phyloP scores from a whole-genome alignment of 805 yeast species.

The Tetrapisispora nanseiensis region DNA sequence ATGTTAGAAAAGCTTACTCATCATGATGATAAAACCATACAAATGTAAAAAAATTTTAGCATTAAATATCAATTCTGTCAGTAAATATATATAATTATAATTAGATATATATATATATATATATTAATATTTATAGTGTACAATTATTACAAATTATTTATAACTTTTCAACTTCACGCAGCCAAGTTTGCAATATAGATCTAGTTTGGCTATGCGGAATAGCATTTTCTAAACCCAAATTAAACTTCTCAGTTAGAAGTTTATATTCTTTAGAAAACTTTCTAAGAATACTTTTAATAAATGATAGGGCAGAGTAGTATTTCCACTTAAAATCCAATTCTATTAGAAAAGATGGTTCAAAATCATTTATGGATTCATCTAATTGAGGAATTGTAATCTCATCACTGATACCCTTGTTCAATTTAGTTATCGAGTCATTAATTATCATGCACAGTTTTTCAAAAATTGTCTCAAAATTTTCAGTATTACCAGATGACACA shows the following conservation, averaged over 20 bases:
- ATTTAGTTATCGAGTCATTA: slow-evolving; percentile 10
- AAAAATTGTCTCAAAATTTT: slow-evolving; percentile 24
- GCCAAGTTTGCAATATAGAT: slow-evolving; percentile 25
- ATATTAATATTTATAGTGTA: not conserved
- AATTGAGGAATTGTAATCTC: not conserved
- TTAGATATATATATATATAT: not conserved
- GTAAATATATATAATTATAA: no score
- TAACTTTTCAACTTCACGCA: slow-evolving; percentile 25
- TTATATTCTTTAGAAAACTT: slow-evolving; percentile 37
- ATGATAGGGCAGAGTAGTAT: slow-evolving; percentile 30
- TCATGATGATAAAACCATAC: no score
- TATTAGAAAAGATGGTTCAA: slow-evolving; percentile 16
- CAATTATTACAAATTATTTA: slow-evolving; percentile 3
- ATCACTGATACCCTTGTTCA: slow-evolving; percentile 11
- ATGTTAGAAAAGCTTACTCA: no score
- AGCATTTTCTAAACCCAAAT: slow-evolving; percentile 27
- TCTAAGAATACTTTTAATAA: slow-evolving; percentile 33
- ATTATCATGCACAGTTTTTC: slow-evolving; percentile 19
- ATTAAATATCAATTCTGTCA: no score
- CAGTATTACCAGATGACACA: slow-evolving; percentile 16
- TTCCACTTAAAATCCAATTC: slow-evolving; percentile 35
- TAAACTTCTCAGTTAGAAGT: slow-evolving; percentile 17
- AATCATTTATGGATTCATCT: slow-evolving; percentile 2
- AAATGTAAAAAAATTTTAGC: no score
- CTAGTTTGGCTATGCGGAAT: slow-evolving; percentile 28